A percentile compares a stretch with the other conserved stretches of the same genome.
Evolutionary conservation across 2,329 filamentous ascomycete genomes (phyloP).

Genomic region (Alternaria metachromatica): DNA sequence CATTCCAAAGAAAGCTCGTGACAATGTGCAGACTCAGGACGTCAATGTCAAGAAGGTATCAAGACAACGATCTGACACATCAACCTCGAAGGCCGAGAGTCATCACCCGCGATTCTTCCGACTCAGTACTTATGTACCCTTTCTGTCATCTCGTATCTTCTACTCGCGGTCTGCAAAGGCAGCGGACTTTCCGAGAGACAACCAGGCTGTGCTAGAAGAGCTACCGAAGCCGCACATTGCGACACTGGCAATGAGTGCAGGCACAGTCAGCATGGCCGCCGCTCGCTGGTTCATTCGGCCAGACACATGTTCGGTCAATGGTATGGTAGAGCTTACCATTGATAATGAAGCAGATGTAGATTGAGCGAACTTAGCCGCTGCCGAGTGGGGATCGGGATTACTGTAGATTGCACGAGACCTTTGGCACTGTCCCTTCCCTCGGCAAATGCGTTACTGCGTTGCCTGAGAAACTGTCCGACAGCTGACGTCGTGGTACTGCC

Average conservation of each 20-base stretch:
- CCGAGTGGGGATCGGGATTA: background rate
- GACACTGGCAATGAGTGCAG: conserved; percentile 42
- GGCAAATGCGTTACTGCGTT: background rate
- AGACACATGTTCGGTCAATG: conserved; percentile 8
- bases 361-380: background rate
- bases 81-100: conserved; percentile 17
- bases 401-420: background rate
- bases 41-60: conserved; percentile 17
- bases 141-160: conserved; percentile 43
- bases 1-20: conserved; percentile 24
- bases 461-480: background rate
- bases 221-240: conserved; percentile 40
- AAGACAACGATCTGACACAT: conserved; percentile 28
- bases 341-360: conserved; percentile 9
- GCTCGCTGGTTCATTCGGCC: conserved; percentile 30
- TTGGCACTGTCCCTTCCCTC: background rate
- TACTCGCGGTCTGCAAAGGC: conserved; percentile 35
- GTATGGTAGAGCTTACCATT: conserved; percentile 26
- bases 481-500: background rate
- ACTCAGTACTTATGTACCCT: conserved; percentile 39
- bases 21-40: conserved; percentile 1
- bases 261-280: conserved; percentile 42
- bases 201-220: conserved; percentile 37
- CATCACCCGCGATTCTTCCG: conserved; percentile 42
- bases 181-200: conserved; percentile 27